Evolutionary conservation across 2,329 filamentous ascomycete species (phyloP).

Genomic region (Nemania serpens): DNA sequence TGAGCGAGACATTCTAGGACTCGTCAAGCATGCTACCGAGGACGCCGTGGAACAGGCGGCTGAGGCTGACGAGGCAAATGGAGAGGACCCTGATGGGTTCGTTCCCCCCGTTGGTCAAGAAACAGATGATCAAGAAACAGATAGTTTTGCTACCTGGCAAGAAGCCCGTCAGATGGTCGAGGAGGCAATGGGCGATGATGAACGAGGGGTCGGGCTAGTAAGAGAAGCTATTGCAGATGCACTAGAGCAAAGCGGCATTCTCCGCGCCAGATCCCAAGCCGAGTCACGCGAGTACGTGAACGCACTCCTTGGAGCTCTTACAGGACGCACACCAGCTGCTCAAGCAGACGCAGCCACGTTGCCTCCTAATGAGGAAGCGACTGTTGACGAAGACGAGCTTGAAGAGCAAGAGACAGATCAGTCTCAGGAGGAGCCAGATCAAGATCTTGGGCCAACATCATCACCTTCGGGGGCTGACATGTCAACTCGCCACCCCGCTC

Average conservation of each 20-base stretch:
- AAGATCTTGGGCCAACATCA: background rate
- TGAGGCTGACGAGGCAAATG: constrained; percentile 29
- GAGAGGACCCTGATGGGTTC: constrained; percentile 5
- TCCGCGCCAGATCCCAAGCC: constrained; percentile 50
- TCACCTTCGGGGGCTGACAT: background rate
- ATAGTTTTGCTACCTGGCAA: constrained; percentile 53
- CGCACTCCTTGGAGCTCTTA: constrained; percentile 55
- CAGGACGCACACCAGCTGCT: constrained; percentile 35
- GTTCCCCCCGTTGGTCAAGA: constrained; percentile 7
- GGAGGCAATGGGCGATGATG: constrained; percentile 62
- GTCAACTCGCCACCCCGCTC: background rate
- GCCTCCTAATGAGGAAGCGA: constrained; percentile 16
- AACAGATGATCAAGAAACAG: constrained; percentile 37
- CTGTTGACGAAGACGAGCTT: constrained; percentile 14
- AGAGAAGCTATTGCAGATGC: constrained; percentile 60
- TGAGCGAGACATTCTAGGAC: constrained; percentile 64
- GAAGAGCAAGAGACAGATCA: constrained; percentile 5
- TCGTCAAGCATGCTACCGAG: constrained; percentile 44
- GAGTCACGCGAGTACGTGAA: constrained; percentile 56
- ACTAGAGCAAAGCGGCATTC: constrained; percentile 58
- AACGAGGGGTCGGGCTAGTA: constrained; percentile 55
- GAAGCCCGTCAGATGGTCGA: constrained; percentile 61
- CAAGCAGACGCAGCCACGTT: constrained; percentile 5
- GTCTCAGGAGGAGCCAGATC: constrained; percentile 5
- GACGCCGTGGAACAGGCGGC: constrained; percentile 28